Conservation (phyloP, 2,329 filamentous ascomycete species). For the Dissoconium aciculare region DNA sequence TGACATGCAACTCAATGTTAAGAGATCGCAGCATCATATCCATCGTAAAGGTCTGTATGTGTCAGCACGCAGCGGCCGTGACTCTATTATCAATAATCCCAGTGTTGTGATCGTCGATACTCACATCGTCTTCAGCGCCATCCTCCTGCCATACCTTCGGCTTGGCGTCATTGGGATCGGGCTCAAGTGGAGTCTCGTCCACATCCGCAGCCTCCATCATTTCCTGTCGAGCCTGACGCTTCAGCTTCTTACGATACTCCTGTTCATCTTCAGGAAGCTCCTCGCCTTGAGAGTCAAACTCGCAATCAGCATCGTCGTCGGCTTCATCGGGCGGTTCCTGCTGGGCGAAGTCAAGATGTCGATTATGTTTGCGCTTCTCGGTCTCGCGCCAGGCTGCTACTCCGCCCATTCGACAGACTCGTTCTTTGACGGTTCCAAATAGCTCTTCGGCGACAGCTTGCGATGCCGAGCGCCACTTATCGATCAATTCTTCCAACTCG, state of each 20-base stretch:
- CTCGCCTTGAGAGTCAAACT: conserved; percentile 22
- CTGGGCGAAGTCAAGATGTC: conserved; percentile 20
- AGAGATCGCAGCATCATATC: conserved; percentile 52
- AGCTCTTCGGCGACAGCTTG: conserved; percentile 53
- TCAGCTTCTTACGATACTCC: conserved; percentile 33
- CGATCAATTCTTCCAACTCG: conserved; percentile 41
- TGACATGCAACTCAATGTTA: conserved; percentile 46
- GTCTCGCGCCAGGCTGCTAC: conserved; percentile 36
- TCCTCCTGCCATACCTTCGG: conserved; percentile 18
- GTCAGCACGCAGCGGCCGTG: too few relatives aligned
- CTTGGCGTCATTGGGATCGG: conserved; percentile 27
- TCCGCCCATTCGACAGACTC: conserved; percentile 49
- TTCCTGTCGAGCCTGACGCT: conserved; percentile 36
- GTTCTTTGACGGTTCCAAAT: conserved; percentile 44
- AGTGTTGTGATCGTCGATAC: too few relatives aligned
- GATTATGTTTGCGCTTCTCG: conserved; percentile 22
- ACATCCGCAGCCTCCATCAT: conserved; percentile 25
- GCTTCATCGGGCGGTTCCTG: conserved; percentile 20
- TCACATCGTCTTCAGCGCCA: conserved; percentile 28
- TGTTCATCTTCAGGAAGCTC: conserved; percentile 26
- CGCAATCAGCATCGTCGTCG: conserved; percentile 24
- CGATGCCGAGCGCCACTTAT: conserved; percentile 47
- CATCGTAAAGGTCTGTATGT: conserved; percentile 48
- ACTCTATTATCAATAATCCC: too few relatives aligned
- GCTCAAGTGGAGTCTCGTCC: conserved; percentile 22